Conservation (phyloP, 805 yeast species). For the Saccharomyces mikatae region DNA sequence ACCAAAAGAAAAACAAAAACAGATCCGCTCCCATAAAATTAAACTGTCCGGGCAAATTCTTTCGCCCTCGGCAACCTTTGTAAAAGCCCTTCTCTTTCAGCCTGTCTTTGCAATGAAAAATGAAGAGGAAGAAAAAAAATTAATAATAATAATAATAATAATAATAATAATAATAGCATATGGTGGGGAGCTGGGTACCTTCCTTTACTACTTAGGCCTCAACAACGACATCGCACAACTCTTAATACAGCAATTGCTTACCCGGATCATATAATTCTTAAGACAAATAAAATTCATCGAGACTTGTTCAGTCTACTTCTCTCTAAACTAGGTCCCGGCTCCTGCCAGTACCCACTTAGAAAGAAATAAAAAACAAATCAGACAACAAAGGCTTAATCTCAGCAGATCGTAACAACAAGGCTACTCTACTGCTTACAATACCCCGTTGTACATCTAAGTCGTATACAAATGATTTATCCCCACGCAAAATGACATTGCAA, state of each 20-base stretch:
- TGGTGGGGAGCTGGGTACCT: too few relatives aligned
- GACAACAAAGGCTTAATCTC: conserved; percentile 29
- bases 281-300: background rate
- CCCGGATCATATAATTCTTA: background rate
- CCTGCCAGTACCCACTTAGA: conserved; percentile 7
- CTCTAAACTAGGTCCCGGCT: conserved; percentile 6
- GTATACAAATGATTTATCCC: conserved; percentile 42
- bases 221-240: too few relatives aligned
- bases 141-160: too few relatives aligned
- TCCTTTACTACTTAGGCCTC: too few relatives aligned
- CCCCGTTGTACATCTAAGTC: conserved; percentile 41
- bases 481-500: conserved; percentile 39
- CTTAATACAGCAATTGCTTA: too few relatives aligned
- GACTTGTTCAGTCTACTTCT: conserved; percentile 1
- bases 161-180: too few relatives aligned
- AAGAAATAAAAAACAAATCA: conserved; percentile 8
- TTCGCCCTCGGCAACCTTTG: background rate
- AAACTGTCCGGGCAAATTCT: background rate
- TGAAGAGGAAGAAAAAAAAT: too few relatives aligned
- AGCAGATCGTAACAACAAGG: conserved; percentile 47
- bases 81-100: background rate
- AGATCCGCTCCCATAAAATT: background rate
- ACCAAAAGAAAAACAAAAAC: background rate
- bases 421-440: conserved; percentile 45
- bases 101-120: background rate